Evolutionary conservation across 140 eudicot genomes (phyloP).

Genomic region (Anethum foeniculum): DNA sequence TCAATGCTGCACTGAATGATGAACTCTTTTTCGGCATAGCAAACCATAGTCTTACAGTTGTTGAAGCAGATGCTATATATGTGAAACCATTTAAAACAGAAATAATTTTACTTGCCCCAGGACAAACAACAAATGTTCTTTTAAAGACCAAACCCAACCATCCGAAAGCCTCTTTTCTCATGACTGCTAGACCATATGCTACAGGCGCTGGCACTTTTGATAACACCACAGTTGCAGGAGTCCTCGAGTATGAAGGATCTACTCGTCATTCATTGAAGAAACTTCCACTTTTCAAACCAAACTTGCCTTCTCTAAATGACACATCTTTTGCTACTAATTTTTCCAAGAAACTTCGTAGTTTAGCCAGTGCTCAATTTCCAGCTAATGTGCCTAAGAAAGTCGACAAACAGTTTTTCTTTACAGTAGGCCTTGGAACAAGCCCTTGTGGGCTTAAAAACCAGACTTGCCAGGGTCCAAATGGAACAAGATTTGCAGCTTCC

Average conservation of each 20-base stretch:
- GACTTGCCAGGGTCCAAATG: conserved; percentile 62
- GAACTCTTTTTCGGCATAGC: conserved; percentile 52
- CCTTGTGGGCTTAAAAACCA: conserved; percentile 48
- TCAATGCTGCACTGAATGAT: conserved; percentile 54
- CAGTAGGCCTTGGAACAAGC: conserved; percentile 48
- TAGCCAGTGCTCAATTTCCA: conserved; percentile 41
- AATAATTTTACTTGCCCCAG: conserved; percentile 49
- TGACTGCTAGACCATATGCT: conserved; percentile 57
- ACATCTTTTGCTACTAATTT: conserved; percentile 47
- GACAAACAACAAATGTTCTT: conserved; percentile 68
- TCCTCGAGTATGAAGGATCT: conserved; percentile 44
- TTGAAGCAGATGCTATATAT: conserved; percentile 65
- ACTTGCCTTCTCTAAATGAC: conserved; percentile 52
- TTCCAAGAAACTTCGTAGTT: conserved; percentile 38
- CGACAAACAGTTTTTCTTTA: conserved; percentile 44
- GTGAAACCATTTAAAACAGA: conserved; percentile 52
- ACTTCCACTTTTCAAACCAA: conserved; percentile 40
- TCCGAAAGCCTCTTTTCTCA: conserved; percentile 39
- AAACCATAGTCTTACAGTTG: conserved; percentile 56
- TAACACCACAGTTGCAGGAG: conserved; percentile 59
- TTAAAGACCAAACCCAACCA: conserved; percentile 32
- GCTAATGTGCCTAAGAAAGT: conserved; percentile 50
- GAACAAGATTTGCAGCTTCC: conserved; percentile 57
- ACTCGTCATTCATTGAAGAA: conserved; percentile 12
- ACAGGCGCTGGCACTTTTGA: conserved; percentile 68